A percentile compares a stretch with the other conserved stretches of the same genome.
These are phyloP conservation scores for Magnolia officinalis DNA, from an alignment of 164 flowering plant species.

Conservation along the genomic window DNA sequence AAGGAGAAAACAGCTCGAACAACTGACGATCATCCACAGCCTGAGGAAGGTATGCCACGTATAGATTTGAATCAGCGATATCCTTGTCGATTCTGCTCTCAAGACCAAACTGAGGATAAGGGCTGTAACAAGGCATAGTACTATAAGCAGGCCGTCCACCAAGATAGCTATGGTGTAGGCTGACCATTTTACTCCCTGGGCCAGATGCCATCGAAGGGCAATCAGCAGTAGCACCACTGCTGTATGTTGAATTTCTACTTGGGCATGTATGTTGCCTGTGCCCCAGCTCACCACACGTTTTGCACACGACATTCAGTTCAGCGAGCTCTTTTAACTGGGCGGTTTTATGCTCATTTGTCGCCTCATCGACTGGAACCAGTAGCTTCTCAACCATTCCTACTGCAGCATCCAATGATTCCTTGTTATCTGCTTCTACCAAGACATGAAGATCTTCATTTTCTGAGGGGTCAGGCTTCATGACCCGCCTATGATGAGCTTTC, in stretches of 20 bases:
- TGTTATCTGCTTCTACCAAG: conserved; percentile 38
- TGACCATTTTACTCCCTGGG: conserved; percentile 1
- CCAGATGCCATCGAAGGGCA: conserved; percentile 15
- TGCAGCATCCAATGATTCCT: conserved; percentile 40
- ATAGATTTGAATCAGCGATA: conserved; percentile 24
- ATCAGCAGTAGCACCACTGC: conserved; percentile 16
- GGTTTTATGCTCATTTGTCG: conserved; percentile 27
- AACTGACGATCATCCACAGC: conserved; percentile 27
- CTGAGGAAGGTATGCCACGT: conserved; percentile 35
- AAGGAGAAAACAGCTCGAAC: conserved; percentile 36
- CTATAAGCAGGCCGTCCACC: conserved; percentile 3
- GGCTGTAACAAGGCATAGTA: conserved; percentile 7
- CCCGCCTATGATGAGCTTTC: conserved; percentile 4
- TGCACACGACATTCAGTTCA: conserved; percentile 16
- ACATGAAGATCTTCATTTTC: conserved; percentile 47
- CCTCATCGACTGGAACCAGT: conserved; percentile 31
- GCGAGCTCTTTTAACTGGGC: conserved; percentile 37
- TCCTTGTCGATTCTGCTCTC: conserved; percentile 18
- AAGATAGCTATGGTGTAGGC: not conserved
- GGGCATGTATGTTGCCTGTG: conserved; percentile 29
- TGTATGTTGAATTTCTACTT: conserved; percentile 7
- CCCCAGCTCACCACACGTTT: conserved; percentile 23
- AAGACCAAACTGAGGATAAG: conserved; percentile 12
- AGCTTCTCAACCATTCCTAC: conserved; percentile 40
- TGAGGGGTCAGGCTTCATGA: conserved; percentile 10